A percentile compares a stretch with the other conserved stretches of the same genome.
Evolutionary conservation across 2,329 filamentous ascomycete genomes (phyloP).

Genomic region (Calonectria montana): DNA sequence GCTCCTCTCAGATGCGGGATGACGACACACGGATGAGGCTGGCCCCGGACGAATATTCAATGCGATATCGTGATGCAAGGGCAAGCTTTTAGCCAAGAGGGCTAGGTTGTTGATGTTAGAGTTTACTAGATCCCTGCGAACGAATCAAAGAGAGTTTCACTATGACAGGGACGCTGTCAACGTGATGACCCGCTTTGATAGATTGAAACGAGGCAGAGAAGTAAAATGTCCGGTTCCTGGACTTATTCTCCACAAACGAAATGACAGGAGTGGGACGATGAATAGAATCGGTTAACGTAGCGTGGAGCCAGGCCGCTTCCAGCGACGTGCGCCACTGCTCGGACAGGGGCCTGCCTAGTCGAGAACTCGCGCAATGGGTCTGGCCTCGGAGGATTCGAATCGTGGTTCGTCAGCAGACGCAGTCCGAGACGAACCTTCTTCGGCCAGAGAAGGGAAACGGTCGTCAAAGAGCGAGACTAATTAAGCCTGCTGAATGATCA

Average conservation of each 20-base stretch:
- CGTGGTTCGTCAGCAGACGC: constrained; percentile 1
- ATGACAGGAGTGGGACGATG: constrained; percentile 1
- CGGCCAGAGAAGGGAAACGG: neutral
- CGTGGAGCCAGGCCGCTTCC: neutral
- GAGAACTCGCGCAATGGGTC: neutral
- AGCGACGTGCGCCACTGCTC: neutral
- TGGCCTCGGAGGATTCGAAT: neutral
- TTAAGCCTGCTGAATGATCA: neutral
- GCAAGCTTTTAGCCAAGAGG: neutral
- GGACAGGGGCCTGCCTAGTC: neutral
- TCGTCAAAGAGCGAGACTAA: neutral
- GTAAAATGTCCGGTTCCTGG: neutral
- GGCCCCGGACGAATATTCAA: neutral
- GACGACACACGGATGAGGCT: neutral
- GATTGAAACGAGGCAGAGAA: neutral
- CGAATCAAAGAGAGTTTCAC: constrained; percentile 11
- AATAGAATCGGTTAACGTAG: neutral
- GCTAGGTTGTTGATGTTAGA: neutral
- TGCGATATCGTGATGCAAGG: neutral
- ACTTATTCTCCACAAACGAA: neutral
- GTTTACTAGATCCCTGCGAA: neutral
- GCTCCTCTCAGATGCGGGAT: neutral
- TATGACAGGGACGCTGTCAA: neutral
- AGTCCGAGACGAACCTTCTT: neutral
- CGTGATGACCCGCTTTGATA: neutral